Conservation (phyloP, 441 rosid species). For the Euphorbia corollata region DNA sequence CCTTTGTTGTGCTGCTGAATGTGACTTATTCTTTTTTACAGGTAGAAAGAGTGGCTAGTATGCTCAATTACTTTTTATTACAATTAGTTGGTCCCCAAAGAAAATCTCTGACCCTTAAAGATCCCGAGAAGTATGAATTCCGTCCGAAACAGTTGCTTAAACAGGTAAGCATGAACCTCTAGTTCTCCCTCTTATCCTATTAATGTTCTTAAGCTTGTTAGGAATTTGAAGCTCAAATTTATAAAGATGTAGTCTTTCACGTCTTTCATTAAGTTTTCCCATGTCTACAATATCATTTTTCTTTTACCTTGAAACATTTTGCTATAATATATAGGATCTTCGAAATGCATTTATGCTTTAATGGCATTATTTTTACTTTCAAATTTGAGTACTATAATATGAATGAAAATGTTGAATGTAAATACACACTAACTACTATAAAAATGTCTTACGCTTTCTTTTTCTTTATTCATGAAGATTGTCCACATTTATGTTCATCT, state of each 20-base stretch:
- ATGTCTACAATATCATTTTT: not conserved
- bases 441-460: conserved; percentile 5
- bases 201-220: conserved; percentile 4
- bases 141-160: conserved; percentile 89
- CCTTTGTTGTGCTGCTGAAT: not conserved
- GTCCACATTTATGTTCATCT: conserved; percentile 83
- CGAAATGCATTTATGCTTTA: not conserved
- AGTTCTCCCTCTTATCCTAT: not conserved
- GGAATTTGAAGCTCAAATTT: not conserved
- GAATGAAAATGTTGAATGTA: not conserved
- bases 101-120: conserved; percentile 78
- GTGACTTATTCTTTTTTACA: conserved; percentile 21
- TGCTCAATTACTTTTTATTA: conserved; percentile 93
- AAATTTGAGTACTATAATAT: not conserved
- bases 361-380: not conserved
- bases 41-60: conserved; percentile 97
- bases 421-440: not conserved
- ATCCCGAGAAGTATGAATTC: conserved; percentile 95
- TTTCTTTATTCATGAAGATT: conserved; percentile 47
- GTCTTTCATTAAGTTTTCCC: not conserved
- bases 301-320: not conserved
- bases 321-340: not conserved
- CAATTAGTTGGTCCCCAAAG: conserved; percentile 99
- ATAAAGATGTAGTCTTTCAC: not conserved
- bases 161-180: conserved; percentile 49